Evolutionary conservation across 2,329 filamentous ascomycete species (phyloP), one percentile per base, ranked within the genome.

Genomic region (Fusarium praegraminearum): DNA sequence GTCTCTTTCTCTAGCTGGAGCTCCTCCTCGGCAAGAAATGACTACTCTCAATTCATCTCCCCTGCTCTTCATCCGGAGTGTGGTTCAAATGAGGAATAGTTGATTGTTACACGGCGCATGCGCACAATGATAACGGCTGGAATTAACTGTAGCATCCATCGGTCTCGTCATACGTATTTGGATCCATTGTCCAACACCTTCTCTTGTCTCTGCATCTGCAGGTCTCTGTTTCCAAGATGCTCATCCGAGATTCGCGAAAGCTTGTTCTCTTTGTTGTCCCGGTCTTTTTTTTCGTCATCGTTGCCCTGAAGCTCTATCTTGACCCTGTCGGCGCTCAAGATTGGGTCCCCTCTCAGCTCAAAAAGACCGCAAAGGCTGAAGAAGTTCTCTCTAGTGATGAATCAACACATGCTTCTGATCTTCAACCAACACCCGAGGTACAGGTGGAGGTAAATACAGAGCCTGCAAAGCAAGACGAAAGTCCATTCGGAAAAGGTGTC

Each of bases 191-290:
- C 43, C 20, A 10, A 49, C 43, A 57, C 45, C 28, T 22, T 49
- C 50, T n/a, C 13, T 52, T 4, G 43, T 30, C 38, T 58, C 12
- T 24, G 28, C 41, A 46, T n/a, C 12, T 44, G 18, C n/a, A 51
- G 10, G 16, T 28, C 46, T 43, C 13, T 41, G 11, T 12, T 35
- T 47, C 45, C 71, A 69, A 51, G 36, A 80, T 80, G 79, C 58
- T 80, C 35, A 70, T 76, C 26, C 72, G 75, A 49, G 78, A 80
- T 52, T 59, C 77, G 26, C 76, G 72, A 67, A 77, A 78, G 5
- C 55, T 79, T 24, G 64, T 70, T n/a, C 62, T 82, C 24, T 53
- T 79, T 9, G 26, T 78, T 6, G 73, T 73, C 16, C 77, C 77
- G 6, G 35, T 77, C 0, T n/a, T 78, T 15, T 45, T 78, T 3